Conservation (phyloP, 1,284 basidiomycete species). For the Fistulina hepatica region DNA sequence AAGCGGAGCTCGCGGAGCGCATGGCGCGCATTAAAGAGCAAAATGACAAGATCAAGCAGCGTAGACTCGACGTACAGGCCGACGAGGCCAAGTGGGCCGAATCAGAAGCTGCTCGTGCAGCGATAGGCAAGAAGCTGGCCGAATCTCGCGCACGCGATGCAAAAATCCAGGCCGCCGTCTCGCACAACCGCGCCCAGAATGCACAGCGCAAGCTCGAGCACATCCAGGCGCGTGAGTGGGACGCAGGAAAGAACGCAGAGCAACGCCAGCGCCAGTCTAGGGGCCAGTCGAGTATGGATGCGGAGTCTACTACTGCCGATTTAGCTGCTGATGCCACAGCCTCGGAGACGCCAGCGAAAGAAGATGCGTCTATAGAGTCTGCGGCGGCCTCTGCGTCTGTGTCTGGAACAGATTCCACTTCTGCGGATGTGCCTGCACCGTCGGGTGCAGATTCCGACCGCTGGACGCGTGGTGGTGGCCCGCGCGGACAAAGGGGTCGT, state of each 20-base stretch:
- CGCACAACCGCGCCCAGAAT: constrained; percentile 57
- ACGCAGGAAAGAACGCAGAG: constrained; percentile 46
- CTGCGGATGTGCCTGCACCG: constrained; percentile 6
- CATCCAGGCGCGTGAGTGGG: constrained; percentile 68
- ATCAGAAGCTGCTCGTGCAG: no score
- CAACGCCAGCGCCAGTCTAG: constrained; percentile 6
- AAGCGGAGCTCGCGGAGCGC: constrained; percentile 58
- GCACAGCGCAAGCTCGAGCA: constrained; percentile 72
- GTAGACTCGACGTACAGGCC: constrained; percentile 64
- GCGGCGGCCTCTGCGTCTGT: no score
- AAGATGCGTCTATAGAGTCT: no score
- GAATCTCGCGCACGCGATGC: constrained; percentile 41
- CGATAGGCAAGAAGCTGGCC: constrained; percentile 51
- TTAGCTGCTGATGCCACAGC: constrained; percentile 1
- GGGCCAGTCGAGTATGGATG: constrained; percentile 1
- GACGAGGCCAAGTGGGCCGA: constrained; percentile 74
- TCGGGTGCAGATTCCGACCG: constrained; percentile 10
- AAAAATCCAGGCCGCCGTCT: constrained; percentile 42
- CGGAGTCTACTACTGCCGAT: not conserved
- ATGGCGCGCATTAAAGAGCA: constrained; percentile 68
- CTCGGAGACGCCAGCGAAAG: constrained; percentile 10
- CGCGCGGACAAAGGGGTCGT: constrained; percentile 23
- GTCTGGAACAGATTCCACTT: constrained; percentile 7
- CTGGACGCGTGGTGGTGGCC: constrained; percentile 23
- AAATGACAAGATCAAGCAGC: constrained; percentile 74